A percentile compares a stretch with the other conserved stretches of the same genome.
phyloP scores from a whole-genome alignment of 2,329 filamentous ascomycete species.

The Ophiostoma quercus region DNA sequence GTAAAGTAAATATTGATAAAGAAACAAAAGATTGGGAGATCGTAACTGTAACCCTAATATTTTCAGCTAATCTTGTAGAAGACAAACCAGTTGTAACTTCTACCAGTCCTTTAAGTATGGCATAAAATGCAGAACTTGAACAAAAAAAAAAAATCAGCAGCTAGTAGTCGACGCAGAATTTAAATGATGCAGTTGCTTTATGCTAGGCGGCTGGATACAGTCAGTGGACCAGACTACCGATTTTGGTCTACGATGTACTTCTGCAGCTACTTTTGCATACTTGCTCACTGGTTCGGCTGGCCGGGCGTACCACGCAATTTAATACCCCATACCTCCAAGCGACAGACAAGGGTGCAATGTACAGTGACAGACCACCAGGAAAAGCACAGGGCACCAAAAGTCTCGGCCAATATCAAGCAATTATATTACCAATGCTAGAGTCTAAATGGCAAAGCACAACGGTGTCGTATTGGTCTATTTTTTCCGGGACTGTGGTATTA shows the following conservation, averaged over 20 bases:
- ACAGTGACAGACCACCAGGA: neutral
- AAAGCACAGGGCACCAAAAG: neutral
- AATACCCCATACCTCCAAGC: conserved; percentile 6
- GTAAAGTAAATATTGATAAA: neutral
- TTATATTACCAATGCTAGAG: neutral
- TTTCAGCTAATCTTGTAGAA: neutral
- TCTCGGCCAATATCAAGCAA: neutral
- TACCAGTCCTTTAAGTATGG: neutral
- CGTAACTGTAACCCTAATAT: neutral
- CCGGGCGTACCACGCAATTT: neutral
- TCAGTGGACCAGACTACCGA: neutral
- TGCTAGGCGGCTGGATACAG: neutral
- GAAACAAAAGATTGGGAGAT: neutral
- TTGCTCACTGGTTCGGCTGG: neutral
- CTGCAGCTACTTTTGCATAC: neutral
- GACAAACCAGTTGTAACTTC: neutral
- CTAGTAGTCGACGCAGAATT: neutral
- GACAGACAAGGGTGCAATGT: neutral
- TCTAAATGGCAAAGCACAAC: neutral
- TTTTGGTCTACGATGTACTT: neutral
- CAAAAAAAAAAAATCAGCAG: neutral
- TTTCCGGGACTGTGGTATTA: neutral
- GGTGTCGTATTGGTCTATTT: neutral
- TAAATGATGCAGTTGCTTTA: too few relatives aligned
- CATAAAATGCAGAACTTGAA: neutral